Base-by-base conservation (phyloP, 2,329 filamentous ascomycete species). In the Corinectria fuckeliana region DNA sequence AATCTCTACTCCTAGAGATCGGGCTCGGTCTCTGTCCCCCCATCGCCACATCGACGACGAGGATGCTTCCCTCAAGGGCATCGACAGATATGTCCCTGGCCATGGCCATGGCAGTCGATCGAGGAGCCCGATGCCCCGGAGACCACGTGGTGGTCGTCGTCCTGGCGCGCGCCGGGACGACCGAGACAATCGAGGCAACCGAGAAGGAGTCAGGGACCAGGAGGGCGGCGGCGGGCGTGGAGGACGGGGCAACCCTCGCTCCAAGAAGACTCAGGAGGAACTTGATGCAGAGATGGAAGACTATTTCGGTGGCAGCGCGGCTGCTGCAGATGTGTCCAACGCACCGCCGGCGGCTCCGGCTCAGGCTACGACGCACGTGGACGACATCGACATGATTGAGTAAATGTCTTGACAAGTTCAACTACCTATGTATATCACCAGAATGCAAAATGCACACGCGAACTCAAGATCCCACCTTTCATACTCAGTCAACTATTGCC, bases 241-340 rank as follows among this genome's bases (percentile, higher is more conserved):
- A 20, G 76, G 75, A 38, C 74, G 78, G 21, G 75, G 76, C 20
- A 78, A 81, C 52, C 83, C 84, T 36, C 85, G 91, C 48, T 83
- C 88, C 2, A 90, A 87, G 77, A 97, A 96, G 84, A 97, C 93
- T 0, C 90, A 93, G 67, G 91, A 96, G 69, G 92, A 97, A 74
- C 82, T 97, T 38, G 93, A 97, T 74, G 92, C 91, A n/a, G 93
- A 97, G 78, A 97, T 97, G 93, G 92, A 89, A 26, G 92, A 97
- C 72, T 97, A 97, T 76, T 97, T 92, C 81, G 88, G 84, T 26
- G 80, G 69, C 50, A 69, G 69, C 45, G 72, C 77, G 47, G 76
- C 72, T 50, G 75, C 71, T n/a, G 78, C 75, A 16, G 76, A 77
- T 39, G 41, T 51, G 16, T 41, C 50, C 20, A 60, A 62, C 20